Conservation (phyloP, 2,329 filamentous ascomycete species). For the Aspergillus sp. region DNA sequence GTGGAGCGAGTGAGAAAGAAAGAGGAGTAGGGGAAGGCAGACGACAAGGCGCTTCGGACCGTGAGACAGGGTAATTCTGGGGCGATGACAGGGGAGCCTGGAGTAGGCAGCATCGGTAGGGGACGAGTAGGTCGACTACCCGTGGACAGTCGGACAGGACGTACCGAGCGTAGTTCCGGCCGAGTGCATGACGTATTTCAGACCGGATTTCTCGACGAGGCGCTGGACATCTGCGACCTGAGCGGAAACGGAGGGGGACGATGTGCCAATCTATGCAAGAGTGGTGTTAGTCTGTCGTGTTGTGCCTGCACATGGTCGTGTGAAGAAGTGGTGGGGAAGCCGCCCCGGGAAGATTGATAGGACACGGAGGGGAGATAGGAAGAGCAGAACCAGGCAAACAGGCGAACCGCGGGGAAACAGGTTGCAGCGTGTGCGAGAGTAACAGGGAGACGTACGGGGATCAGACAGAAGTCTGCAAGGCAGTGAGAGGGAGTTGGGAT, state of each 20-base stretch:
- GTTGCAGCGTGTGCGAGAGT: not conserved
- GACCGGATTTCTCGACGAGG: constrained; percentile 74
- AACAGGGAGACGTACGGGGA: constrained; percentile 60
- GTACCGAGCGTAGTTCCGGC: constrained; percentile 88
- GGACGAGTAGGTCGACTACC: not conserved
- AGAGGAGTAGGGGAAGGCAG: not conserved
- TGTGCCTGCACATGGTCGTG: constrained; percentile 3
- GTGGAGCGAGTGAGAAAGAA: not conserved
- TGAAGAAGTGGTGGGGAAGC: not conserved
- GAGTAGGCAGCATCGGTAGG: not conserved
- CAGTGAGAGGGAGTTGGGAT: constrained; percentile 68
- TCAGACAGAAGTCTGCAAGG: constrained; percentile 87
- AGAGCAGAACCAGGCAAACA: not conserved
- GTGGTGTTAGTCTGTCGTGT: not conserved
- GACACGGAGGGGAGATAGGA: not conserved
- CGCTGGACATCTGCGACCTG: constrained; percentile 89
- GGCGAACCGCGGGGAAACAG: not conserved
- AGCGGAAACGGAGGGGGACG: constrained; percentile 70
- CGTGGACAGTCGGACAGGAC: constrained; percentile 26
- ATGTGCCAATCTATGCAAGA: constrained; percentile 69
- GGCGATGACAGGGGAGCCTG: constrained; percentile 1
- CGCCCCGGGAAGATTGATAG: not conserved
- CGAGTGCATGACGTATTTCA: constrained; percentile 87
- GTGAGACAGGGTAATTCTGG: constrained; percentile 6
- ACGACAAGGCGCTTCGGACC: not conserved